These are phyloP conservation scores for Coemansia aciculifera DNA, from an alignment of 192 early-diverging fungal genomes.

Conservation along the genomic window DNA sequence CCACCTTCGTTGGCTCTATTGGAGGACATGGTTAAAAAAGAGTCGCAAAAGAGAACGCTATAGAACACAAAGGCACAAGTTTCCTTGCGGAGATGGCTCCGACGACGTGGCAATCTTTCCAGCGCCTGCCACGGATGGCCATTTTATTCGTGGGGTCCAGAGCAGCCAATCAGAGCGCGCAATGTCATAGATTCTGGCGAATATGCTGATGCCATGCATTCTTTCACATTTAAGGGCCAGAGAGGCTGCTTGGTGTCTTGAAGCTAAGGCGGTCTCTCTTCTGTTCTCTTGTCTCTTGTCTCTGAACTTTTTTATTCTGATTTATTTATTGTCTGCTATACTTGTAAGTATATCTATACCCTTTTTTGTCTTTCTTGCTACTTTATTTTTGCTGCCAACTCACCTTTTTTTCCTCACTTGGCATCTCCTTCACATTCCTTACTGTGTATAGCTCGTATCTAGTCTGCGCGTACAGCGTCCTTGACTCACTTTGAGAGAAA, in stretches of 20 bases:
- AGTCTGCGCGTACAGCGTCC: constrained; percentile 4
- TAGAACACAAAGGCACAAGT: neutral
- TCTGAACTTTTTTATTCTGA: constrained; percentile 13
- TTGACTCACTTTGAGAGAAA: constrained; percentile 5
- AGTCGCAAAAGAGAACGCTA: neutral
- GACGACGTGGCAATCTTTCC: constrained; percentile 21
- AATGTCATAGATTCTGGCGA: constrained; percentile 31
- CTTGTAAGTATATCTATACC: neutral
- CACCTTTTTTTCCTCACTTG: neutral
- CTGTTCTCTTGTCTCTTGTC: constrained; percentile 14
- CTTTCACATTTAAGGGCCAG: constrained; percentile 27
- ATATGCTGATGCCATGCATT: constrained; percentile 10
- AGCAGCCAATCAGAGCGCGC: constrained; percentile 36
- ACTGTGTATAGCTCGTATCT: constrained; percentile 8
- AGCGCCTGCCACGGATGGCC: constrained; percentile 8
- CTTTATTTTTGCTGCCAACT: constrained; percentile 8
- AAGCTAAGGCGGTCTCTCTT: neutral
- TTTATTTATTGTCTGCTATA: constrained; percentile 5
- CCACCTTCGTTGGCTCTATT: neutral
- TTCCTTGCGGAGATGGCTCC: neutral
- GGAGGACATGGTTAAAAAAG: neutral
- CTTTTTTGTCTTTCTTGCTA: neutral
- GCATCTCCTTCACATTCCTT: neutral
- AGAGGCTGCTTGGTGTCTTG: neutral
- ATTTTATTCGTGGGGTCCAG: constrained; percentile 26